These are phyloP conservation scores for Ophiostoma himal-ulmi DNA, from an alignment of 2,329 filamentous ascomycete species.

Conservation along the genomic window DNA sequence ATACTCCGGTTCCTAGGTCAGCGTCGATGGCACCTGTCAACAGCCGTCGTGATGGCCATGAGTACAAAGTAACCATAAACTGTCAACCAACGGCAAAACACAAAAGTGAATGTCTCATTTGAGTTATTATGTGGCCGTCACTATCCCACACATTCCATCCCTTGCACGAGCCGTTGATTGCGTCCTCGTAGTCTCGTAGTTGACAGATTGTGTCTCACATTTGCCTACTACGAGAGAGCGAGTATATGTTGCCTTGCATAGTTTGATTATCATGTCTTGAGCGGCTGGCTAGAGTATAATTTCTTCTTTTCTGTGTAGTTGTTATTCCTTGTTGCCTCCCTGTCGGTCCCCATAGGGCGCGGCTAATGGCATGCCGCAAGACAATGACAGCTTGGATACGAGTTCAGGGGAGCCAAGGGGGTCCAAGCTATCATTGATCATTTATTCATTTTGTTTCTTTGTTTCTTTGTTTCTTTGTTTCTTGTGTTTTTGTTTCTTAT, in stretches of 20 bases:
- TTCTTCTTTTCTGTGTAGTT: neutral
- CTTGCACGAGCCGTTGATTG: constrained; percentile 12
- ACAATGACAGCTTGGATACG: constrained; percentile 9
- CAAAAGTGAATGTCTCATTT: neutral
- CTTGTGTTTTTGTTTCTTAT: too few relatives aligned
- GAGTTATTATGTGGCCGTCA: neutral
- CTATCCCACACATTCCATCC: constrained; percentile 10
- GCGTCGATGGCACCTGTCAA: neutral
- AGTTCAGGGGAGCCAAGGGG: neutral
- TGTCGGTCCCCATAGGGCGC: constrained; percentile 11
- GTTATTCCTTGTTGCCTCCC: neutral
- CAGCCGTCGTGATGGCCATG: too few relatives aligned
- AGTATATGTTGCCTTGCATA: neutral
- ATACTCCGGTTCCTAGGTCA: neutral
- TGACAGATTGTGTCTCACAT: constrained; percentile 4
- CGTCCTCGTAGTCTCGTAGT: neutral
- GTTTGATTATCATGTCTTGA: constrained; percentile 7
- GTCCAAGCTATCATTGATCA: neutral
- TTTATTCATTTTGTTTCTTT: neutral
- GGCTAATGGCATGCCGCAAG: constrained; percentile 9
- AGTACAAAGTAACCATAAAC: neutral
- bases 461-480: too few relatives aligned
- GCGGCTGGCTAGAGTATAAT: neutral
- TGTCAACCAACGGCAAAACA: neutral
- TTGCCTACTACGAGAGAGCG: neutral